Base-by-base conservation (phyloP, 2,329 filamentous ascomycete genomes). In the Venturia nashicola region DNA sequence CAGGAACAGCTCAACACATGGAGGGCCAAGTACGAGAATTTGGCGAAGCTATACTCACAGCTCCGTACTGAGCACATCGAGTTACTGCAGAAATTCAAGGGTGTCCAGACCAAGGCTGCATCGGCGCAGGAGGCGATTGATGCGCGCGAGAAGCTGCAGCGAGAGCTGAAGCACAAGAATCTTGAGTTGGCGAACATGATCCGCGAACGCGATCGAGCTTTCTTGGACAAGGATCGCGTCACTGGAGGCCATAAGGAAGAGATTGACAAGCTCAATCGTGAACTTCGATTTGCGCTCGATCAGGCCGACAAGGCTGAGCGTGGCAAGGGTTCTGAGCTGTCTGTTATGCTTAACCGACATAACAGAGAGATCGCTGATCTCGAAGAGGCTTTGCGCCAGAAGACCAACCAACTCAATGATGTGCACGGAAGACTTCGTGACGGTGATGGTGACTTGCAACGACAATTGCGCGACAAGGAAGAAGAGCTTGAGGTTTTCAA, bases 141-240 rank as follows among this genome's bases (percentile, higher is more conserved):
- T 65, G 87, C 85, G 69, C 87, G 93, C 9, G 94, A 99, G 78
- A 96, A 95, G 79, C 82, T 99, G 62, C 91, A 97, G 78, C 88
- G 93, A 42, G 94, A 99, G 77, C 89, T 99, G 74, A 99, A 99
- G 83, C 97, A 93, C 39, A 99, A 99, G 84, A 99, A 99, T 73
- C 80, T 99, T n/a, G 94, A 99, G 75, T 78, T 99, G 66, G 94
- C 94, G 40, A 91, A 97, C 74, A 97, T 99, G 94, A 99, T 99
- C 68, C 86, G 94, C 54, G 94, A 99, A 78, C 84, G 94, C 69
- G 94, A 99, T 72, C 86, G 94, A 67, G 94, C 94, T 39, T 77
- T 97, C 62, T 91, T 97, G 72, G 94, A 99, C 67, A 91, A 92
- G 74, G 94, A 99, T 72, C 86, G 94, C 64, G 78, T 88, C n/a